Base-by-base conservation (phyloP, 2,329 filamentous ascomycete genomes). In the Cordyceps militaris region DNA sequence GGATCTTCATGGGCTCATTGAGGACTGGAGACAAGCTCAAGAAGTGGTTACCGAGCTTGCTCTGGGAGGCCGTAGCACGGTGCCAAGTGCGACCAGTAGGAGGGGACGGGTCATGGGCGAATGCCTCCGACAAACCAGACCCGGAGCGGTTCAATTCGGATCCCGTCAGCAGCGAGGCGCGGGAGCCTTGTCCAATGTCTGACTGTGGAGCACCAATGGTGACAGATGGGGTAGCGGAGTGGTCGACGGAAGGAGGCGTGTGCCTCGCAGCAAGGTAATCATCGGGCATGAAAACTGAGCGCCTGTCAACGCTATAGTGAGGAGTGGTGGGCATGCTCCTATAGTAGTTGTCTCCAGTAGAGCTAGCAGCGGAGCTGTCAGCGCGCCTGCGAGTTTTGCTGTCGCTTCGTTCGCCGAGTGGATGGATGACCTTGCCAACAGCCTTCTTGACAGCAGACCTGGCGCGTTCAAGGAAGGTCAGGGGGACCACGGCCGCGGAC, bases 391-490 rank as follows among this genome's bases (percentile, higher is more conserved):
- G 75, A 53, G 79, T 76, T 40, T 71, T 71, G 58, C 76, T 79
- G 58, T 86, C 81, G 51, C 77, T 73, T 57, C 82, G 78, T 55
- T 87, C 84, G 48, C 74, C 73, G 8, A 83, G 76, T 21, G 83
- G 77, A 62, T 85, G 80, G 60, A 85, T 85, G 53, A 87, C 80
- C 69, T 85, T 86, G 57, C 77, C 81, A 6, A 85, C 76, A 4
- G 81, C 78, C 67, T 87, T 87, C 71, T 86, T 86, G 51, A 95
- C 81, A 40, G 85, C 89, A 13, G 89, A 95, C 48, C 86, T 84
- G 51, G 94, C 88, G 34, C 91, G 86, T 67, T 96, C 90, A 21
- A 97, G 79, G 61, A 97, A 85, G 8, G 88, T 92, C 52, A 97
- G 84, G 36, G 92, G 92, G 16, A 96, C 87, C 57, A 99, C 94